A percentile compares a stretch with the other conserved stretches of the same genome.
Conservation (phyloP, 208 protist species). For the Acanthamoeba castellanii region DNA sequence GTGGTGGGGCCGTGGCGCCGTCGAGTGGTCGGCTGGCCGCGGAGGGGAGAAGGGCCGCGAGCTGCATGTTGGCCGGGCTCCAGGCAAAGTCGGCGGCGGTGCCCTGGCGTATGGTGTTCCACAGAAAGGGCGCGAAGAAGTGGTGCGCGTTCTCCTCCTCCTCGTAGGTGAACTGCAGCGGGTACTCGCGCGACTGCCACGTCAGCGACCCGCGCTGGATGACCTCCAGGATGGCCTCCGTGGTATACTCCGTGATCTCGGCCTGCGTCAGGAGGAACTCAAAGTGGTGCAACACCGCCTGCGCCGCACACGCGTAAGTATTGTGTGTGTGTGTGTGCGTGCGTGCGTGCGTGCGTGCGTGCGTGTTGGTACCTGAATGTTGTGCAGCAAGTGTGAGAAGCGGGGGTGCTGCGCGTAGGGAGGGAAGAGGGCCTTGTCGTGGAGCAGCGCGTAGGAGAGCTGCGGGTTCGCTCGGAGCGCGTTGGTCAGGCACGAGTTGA, state of each 20-base stretch:
- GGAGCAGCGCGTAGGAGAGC: conserved; percentile 56
- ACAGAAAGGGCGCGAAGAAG: conserved; percentile 59
- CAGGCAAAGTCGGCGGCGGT: conserved; percentile 26
- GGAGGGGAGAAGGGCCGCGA: not conserved
- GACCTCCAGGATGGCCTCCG: conserved; percentile 37
- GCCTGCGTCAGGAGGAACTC: conserved; percentile 14
- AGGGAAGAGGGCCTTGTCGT: conserved; percentile 29
- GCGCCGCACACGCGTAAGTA: not conserved
- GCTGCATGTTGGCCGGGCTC: conserved; percentile 15
- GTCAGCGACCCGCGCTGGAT: conserved; percentile 55
- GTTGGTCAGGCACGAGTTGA: conserved; percentile 60
- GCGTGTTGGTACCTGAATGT: conserved; percentile 10
- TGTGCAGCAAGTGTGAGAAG: conserved; percentile 20
- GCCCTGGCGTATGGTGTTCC: not conserved
- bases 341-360: too few relatives aligned
- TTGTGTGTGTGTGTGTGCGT: too few relatives aligned
- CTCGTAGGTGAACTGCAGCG: conserved; percentile 70
- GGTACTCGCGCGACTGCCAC: conserved; percentile 52
- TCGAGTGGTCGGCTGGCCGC: not conserved
- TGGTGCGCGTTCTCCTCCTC: conserved; percentile 38
- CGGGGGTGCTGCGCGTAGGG: conserved; percentile 28
- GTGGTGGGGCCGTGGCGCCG: too few relatives aligned
- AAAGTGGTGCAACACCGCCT: conserved; percentile 57
- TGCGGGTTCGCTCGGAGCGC: conserved; percentile 32
- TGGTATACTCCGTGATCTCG: not conserved